Evolutionary conservation across 75 land plant species (phyloP).

Genomic region (Chamaecyparis obtusa): DNA sequence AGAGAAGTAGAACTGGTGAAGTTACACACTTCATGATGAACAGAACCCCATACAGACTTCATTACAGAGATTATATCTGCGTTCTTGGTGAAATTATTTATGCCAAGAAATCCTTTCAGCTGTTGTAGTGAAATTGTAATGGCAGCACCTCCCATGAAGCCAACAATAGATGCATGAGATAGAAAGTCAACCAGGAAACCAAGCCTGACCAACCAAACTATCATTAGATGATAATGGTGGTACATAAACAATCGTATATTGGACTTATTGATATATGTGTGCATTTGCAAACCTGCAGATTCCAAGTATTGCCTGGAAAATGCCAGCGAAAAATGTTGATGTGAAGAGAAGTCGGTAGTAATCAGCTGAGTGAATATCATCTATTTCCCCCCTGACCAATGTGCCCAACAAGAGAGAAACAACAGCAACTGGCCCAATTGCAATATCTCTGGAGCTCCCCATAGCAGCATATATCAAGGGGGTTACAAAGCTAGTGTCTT

Average conservation of each 20-base stretch:
- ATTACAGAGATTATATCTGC: slow-evolving; percentile 24
- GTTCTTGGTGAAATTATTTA: not conserved
- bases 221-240: not conserved
- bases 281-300: slow-evolving; percentile 49
- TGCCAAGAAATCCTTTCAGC: slow-evolving; percentile 27
- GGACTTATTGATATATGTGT: slow-evolving; percentile 7
- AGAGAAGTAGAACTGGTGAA: not conserved
- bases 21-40: slow-evolving; percentile 45
- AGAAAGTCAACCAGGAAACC: slow-evolving; percentile 33
- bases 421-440: slow-evolving; percentile 84
- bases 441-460: slow-evolving; percentile 81
- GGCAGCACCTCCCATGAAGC: slow-evolving; percentile 28
- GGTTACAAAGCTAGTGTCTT: slow-evolving; percentile 83
- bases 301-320: slow-evolving; percentile 71
- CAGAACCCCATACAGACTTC: slow-evolving; percentile 53
- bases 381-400: slow-evolving; percentile 35
- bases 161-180: slow-evolving; percentile 26
- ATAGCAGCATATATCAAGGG: slow-evolving; percentile 78
- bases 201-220: slow-evolving; percentile 18
- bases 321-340: slow-evolving; percentile 75
- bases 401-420: slow-evolving; percentile 66
- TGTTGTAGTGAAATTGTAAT: slow-evolving; percentile 21
- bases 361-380: slow-evolving; percentile 33
- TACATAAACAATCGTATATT: not conserved
- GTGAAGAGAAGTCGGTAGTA: slow-evolving; percentile 59